A percentile compares a stretch with the other conserved stretches of the same genome.
Conservation (phyloP, 331 rosid genomes). For the Rhamnella rubrinervis region DNA sequence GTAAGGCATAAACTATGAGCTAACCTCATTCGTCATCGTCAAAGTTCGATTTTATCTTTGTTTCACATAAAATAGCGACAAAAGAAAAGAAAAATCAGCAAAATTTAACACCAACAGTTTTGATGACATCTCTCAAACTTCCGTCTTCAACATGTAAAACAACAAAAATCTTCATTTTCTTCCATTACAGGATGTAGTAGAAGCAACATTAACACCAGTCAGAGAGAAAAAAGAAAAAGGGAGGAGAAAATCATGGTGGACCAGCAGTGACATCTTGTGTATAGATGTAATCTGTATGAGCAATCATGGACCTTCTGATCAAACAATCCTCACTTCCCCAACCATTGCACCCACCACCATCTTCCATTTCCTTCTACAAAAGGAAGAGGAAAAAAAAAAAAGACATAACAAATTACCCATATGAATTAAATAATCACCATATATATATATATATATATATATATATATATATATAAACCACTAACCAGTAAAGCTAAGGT, state of each 20-base stretch:
- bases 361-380: slow-evolving; percentile 26
- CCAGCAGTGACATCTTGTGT: slow-evolving; percentile 41
- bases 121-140: neutral
- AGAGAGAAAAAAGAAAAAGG: neutral
- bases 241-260: slow-evolving; percentile 29
- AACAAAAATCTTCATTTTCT: neutral
- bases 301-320: slow-evolving; percentile 43
- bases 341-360: slow-evolving; percentile 37
- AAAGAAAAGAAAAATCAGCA: no score
- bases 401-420: neutral
- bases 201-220: neutral
- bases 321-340: slow-evolving; percentile 42
- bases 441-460: neutral
- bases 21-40: no score
- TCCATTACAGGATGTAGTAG: neutral
- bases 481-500: neutral
- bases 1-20: no score
- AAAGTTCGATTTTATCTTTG: no score
- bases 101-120: no score
- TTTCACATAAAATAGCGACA: no score
- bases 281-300: slow-evolving; percentile 61
- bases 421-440: neutral
- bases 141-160: neutral
- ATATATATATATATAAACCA: neutral
- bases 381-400: neutral